Evolutionary conservation across 768 basidiomycete species (phyloP).

Genomic region (Pilatotrama ljubarskyi): DNA sequence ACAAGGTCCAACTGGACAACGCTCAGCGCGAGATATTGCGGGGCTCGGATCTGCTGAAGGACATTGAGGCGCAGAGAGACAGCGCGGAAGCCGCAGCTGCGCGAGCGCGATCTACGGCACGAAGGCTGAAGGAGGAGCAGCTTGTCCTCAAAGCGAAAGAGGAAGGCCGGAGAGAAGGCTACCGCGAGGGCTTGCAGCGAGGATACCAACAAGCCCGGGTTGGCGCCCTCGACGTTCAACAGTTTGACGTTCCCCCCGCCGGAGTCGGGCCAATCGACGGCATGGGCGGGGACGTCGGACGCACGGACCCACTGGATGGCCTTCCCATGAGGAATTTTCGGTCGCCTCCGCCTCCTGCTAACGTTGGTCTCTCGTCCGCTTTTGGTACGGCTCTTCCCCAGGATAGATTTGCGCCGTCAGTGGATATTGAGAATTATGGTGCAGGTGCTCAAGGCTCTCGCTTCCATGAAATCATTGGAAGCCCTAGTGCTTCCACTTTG

Average conservation of each 20-base stretch:
- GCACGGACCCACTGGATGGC: conserved; percentile 15
- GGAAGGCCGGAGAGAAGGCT: conserved; percentile 44
- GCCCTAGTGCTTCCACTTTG: conserved; percentile 22
- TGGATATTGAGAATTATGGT: background rate
- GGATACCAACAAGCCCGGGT: conserved; percentile 26
- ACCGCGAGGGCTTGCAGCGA: conserved; percentile 39
- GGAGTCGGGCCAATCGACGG: background rate
- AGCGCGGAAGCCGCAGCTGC: conserved; percentile 49
- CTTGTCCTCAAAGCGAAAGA: conserved; percentile 42
- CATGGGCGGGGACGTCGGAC: background rate
- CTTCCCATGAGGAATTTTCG: conserved; percentile 16
- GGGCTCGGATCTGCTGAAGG: conserved; percentile 44
- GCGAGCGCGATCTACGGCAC: conserved; percentile 44
- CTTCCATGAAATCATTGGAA: conserved; percentile 28
- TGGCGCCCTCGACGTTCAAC: background rate
- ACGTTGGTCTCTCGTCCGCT: background rate
- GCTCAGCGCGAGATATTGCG: conserved; percentile 46
- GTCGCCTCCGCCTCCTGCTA: conserved; percentile 9
- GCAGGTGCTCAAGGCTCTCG: conserved; percentile 26
- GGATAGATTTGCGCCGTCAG: background rate
- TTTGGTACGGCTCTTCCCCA: background rate
- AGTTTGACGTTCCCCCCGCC: conserved; percentile 14
- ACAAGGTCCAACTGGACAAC: conserved; percentile 46
- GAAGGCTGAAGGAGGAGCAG: conserved; percentile 44
- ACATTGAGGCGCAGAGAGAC: conserved; percentile 42